Evolutionary conservation across 495 filamentous ascomycete genomes (phyloP), one percentile per base, ranked within the genome.

Genomic region (Penicillium malachiteum): DNA sequence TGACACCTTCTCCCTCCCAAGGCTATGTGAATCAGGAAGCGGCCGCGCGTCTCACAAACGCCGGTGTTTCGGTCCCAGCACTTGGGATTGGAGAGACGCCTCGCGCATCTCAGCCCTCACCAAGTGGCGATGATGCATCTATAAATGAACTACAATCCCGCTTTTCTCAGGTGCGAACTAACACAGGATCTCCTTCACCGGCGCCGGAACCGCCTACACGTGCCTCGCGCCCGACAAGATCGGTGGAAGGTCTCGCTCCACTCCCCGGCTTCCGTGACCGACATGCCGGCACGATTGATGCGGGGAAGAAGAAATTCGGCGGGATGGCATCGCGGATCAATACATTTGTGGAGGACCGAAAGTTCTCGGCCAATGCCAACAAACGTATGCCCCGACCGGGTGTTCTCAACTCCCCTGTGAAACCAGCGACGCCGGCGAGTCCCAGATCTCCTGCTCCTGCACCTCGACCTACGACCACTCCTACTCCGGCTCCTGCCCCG

Each of bases 1-100:
- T 67, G 18, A 58, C 71, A 46, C 55, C 61, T 48, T 41, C 71
- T 18, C 51, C 48, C 35, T 60, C 63, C 52, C 58, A 77, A 50
- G 65, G 74, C 64, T 66, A 79, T 66, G 62, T 93, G 21, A 92
- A 93, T 54, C 87, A 90, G 63, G 81, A 76, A 3, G 82, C 91
- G 14, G 64, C 89, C 34, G 76, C 73, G 35, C 80, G 91, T 18
- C 78, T 97, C 7, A 81, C 86, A 14, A 81, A 84, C 50, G 87
- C 92, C 6, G 93, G 93, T 3, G 78, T 96, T 41, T 89, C 86
- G 0, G 91, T 97, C 3, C 90, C 93, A 1, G 89, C 81, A 0
- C 76, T 96, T 40, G 88, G 88, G 13, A 95, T 96, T 56, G 85
- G 85, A 17, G 57, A 51, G 48, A 57, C 51, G 21, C 51, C 48